phyloP scores from a whole-genome alignment of 202 grass and related monocot species.

The Dendrocalamus latiflorus region DNA sequence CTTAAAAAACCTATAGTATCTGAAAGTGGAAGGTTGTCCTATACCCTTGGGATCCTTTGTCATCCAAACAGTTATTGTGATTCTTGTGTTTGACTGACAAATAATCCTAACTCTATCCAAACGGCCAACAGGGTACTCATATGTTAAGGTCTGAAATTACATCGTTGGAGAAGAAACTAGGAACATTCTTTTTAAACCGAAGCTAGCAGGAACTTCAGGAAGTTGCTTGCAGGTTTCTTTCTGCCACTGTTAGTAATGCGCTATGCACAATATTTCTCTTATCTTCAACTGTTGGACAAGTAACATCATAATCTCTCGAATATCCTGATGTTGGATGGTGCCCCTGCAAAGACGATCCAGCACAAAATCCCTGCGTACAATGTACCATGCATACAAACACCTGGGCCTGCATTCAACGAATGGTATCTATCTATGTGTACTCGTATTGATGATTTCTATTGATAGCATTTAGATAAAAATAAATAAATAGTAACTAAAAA shows the following conservation, averaged over 20 bases:
- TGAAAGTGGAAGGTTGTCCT: too few relatives aligned
- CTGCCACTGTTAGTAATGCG: not conserved
- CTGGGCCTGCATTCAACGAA: not conserved
- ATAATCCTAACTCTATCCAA: not conserved
- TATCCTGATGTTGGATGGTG: constrained; percentile 12
- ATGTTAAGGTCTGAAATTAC: not conserved
- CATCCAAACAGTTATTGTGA: too few relatives aligned
- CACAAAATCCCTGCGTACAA: not conserved
- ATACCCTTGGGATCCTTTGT: too few relatives aligned
- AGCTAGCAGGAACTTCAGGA: not conserved
- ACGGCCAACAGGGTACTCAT: not conserved
- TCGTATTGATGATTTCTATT: too few relatives aligned
- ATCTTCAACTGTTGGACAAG: too few relatives aligned
- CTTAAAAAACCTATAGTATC: too few relatives aligned
- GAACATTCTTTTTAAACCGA: not conserved
- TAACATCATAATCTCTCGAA: constrained; percentile 1
- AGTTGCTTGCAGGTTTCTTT: constrained; percentile 21
- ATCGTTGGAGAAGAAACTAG: not conserved
- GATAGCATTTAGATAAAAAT: too few relatives aligned
- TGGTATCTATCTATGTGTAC: not conserved
- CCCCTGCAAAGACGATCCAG: not conserved
- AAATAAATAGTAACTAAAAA: too few relatives aligned
- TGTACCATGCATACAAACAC: not conserved
- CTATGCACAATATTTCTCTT: too few relatives aligned
- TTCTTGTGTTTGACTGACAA: not conserved